Percentiles rank a stretch among this genome's conserved stretches.
These are phyloP conservation scores for Malassezia vespertilionis DNA, from an alignment of 1,284 basidiomycete genomes.

Conservation along the genomic window DNA sequence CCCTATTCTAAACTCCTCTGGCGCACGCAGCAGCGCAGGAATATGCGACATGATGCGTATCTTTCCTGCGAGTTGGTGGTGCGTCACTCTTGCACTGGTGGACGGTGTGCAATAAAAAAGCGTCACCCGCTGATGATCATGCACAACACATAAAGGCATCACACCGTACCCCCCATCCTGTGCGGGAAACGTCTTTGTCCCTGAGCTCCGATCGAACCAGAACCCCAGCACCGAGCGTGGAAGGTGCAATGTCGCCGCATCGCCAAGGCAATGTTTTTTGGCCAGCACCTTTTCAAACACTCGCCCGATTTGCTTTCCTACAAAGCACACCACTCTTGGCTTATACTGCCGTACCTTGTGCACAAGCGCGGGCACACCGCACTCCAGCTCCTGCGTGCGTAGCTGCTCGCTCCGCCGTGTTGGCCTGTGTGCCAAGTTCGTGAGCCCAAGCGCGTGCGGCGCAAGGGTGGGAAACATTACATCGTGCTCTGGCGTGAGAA, in stretches of 20 bases:
- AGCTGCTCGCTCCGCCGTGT: slow-evolving; percentile 14
- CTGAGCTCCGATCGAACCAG: slow-evolving; percentile 2
- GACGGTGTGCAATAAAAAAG: slow-evolving; percentile 31
- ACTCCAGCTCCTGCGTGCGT: neutral
- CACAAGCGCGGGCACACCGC: slow-evolving; percentile 8
- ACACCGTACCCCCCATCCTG: slow-evolving; percentile 12
- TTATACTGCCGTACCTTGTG: slow-evolving; percentile 3
- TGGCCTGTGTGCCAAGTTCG: slow-evolving; percentile 12
- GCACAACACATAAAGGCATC: neutral
- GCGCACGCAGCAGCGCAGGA: slow-evolving; percentile 3
- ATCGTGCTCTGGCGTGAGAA: neutral
- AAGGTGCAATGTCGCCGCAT: neutral
- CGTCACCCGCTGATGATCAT: slow-evolving; percentile 9
- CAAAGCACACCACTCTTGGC: slow-evolving; percentile 13
- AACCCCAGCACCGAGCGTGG: slow-evolving; percentile 7
- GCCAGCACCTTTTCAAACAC: slow-evolving; percentile 1
- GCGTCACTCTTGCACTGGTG: slow-evolving; percentile 37
- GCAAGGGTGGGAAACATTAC: neutral
- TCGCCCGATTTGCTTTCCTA: slow-evolving; percentile 14
- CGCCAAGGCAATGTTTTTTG: neutral
- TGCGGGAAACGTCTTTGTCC: neutral
- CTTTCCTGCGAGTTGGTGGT: slow-evolving; percentile 35
- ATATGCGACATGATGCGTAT: slow-evolving; percentile 24
- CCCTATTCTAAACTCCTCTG: too few relatives aligned
- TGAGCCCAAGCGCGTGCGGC: slow-evolving; percentile 10